Percentiles rank a stretch among this genome's conserved stretches.
Evolutionary conservation across 768 basidiomycete genomes (phyloP).

Genomic region (Coprinopsis cinerea): DNA sequence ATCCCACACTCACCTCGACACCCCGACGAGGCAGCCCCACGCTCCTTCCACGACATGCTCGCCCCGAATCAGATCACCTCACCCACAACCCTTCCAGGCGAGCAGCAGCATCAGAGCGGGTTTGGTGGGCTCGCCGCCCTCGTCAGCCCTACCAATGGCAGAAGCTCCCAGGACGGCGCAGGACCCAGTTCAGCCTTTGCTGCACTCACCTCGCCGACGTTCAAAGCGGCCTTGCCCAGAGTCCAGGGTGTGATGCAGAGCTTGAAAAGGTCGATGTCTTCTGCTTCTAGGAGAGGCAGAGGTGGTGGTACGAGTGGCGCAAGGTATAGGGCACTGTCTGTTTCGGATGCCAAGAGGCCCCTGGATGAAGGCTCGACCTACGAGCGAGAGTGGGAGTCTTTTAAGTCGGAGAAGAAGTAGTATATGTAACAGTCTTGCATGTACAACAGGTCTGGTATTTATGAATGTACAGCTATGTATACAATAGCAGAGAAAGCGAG

Average conservation of each 20-base stretch:
- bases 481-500: too few relatives aligned
- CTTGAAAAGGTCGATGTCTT: constrained; percentile 33
- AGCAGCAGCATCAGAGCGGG: neutral
- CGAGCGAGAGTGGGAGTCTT: neutral
- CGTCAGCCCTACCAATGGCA: constrained; percentile 1
- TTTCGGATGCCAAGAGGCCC: neutral
- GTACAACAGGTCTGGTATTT: too few relatives aligned
- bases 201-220: neutral
- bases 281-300: constrained; percentile 13
- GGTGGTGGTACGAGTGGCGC: neutral
- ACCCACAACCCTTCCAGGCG: constrained; percentile 14
- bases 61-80: constrained; percentile 40
- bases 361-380: neutral
- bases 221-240: constrained; percentile 23
- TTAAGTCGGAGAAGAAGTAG: too few relatives aligned
- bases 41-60: constrained; percentile 43
- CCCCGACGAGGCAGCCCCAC: constrained; percentile 8
- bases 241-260: constrained; percentile 32
- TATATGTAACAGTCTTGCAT: too few relatives aligned
- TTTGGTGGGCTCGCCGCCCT: neutral
- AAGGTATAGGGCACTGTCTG: neutral
- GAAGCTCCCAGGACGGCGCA: neutral
- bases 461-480: too few relatives aligned
- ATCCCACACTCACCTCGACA: constrained; percentile 6
- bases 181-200: neutral